Conservation (phyloP, 2,329 filamentous ascomycete species). For the Amauroascus verrucosus region DNA sequence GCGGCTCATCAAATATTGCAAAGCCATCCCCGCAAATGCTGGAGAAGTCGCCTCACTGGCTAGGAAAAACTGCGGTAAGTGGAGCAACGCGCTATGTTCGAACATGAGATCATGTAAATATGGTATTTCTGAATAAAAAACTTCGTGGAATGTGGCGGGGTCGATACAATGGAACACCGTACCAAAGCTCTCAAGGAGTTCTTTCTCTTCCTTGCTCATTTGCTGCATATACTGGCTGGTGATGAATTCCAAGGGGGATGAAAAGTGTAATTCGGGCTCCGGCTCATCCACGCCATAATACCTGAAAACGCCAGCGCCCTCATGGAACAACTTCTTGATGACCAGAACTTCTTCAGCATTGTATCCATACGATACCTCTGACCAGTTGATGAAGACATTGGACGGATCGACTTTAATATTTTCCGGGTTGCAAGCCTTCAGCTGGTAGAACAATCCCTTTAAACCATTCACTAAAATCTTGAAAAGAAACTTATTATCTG, state of each 20-base stretch:
- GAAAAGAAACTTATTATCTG: constrained; percentile 96
- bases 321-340: constrained; percentile 92
- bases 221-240: constrained; percentile 92
- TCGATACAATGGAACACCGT: constrained; percentile 98
- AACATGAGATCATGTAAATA: constrained; percentile 97
- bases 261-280: constrained; percentile 58
- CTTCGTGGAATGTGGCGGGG: constrained; percentile 94
- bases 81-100: constrained; percentile 83
- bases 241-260: constrained; percentile 81
- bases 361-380: constrained; percentile 91
- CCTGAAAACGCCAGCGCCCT: constrained; percentile 89
- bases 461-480: constrained; percentile 91
- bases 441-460: constrained; percentile 92
- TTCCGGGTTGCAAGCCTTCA: constrained; percentile 75
- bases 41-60: constrained; percentile 97
- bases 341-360: constrained; percentile 95
- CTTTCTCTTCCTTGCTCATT: constrained; percentile 92
- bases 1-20: constrained; percentile 93
- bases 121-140: constrained; percentile 95
- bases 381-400: constrained; percentile 80
- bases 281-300: constrained; percentile 91
- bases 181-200: constrained; percentile 91
- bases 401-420: constrained; percentile 59
- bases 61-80: constrained; percentile 95
- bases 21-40: constrained; percentile 93